A percentile compares a stretch with the other conserved stretches of the same genome.
Conservation (phyloP, 2,329 filamentous ascomycete genomes). For the Tolypocladium guangdongense region DNA sequence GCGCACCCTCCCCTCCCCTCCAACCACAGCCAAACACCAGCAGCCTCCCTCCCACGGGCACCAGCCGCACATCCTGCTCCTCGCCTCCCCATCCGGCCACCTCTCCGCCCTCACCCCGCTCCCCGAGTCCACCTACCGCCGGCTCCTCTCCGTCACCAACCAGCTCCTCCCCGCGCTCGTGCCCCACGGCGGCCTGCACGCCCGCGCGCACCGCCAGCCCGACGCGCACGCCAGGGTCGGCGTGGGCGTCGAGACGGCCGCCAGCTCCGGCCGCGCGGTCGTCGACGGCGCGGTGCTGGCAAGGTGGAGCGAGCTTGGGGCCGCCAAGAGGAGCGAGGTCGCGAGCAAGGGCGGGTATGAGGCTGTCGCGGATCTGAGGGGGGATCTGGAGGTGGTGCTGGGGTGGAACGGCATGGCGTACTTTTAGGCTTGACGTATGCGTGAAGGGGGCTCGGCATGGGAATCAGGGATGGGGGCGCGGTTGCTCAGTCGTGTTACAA, state of each 20-base stretch:
- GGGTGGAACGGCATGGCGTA: slow-evolving; percentile 53
- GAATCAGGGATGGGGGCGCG: background rate
- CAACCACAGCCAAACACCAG: slow-evolving; percentile 10
- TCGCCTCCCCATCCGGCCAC: slow-evolving; percentile 65
- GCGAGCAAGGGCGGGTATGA: slow-evolving; percentile 60
- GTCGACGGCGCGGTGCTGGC: slow-evolving; percentile 69
- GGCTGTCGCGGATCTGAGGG: slow-evolving; percentile 55
- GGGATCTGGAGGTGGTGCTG: slow-evolving; percentile 54
- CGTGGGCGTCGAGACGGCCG: slow-evolving; percentile 43
- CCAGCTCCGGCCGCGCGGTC: slow-evolving; percentile 50
- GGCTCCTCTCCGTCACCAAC: slow-evolving; percentile 68
- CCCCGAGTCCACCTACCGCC: slow-evolving; percentile 70
- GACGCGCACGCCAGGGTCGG: slow-evolving; percentile 30
- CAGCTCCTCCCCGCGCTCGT: slow-evolving; percentile 69
- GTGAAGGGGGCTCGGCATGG: background rate
- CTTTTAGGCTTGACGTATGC: slow-evolving; percentile 20
- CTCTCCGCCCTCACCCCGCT: slow-evolving; percentile 69
- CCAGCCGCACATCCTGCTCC: slow-evolving; percentile 43
- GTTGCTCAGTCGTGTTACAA: background rate
- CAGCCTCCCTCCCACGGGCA: background rate
- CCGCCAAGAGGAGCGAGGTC: slow-evolving; percentile 60
- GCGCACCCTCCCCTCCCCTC: slow-evolving; percentile 40
- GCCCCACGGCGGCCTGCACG: slow-evolving; percentile 71
- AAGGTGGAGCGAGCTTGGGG: slow-evolving; percentile 66
- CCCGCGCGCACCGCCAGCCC: slow-evolving; percentile 60